phyloP scores from a whole-genome alignment of 2,329 filamentous ascomycete genomes.

The Orbilia blumenaviensis region DNA sequence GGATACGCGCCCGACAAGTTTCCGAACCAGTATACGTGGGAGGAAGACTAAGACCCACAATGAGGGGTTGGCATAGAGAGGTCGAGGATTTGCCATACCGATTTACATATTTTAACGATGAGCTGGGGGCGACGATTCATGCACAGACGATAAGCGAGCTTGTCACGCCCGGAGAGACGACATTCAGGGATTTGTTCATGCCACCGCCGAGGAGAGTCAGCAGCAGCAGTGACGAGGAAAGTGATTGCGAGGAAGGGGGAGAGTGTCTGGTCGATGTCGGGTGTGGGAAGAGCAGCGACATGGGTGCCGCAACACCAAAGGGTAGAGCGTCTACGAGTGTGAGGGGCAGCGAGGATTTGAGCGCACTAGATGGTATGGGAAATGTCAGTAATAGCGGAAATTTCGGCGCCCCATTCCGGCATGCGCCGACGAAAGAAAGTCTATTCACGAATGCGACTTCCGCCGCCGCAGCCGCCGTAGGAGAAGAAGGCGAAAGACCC shows the following conservation, averaged over 20 bases:
- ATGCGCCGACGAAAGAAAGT: slow-evolving; percentile 19
- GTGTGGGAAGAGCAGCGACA: slow-evolving; percentile 16
- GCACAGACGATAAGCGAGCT: slow-evolving; percentile 91
- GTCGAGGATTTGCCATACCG: slow-evolving; percentile 91
- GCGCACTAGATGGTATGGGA: neutral
- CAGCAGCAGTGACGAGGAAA: slow-evolving; percentile 28
- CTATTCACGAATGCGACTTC: neutral
- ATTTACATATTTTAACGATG: slow-evolving; percentile 99
- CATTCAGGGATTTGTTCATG: slow-evolving; percentile 87
- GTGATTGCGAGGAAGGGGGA: neutral
- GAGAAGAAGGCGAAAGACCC: slow-evolving; percentile 56
- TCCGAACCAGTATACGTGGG: slow-evolving; percentile 93
- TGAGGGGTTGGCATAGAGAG: slow-evolving; percentile 77
- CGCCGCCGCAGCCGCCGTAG: neutral
- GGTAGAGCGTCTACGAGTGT: neutral
- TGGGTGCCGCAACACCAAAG: slow-evolving; percentile 55
- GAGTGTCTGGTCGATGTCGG: slow-evolving; percentile 28
- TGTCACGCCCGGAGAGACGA: slow-evolving; percentile 77
- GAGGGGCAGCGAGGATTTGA: slow-evolving; percentile 29
- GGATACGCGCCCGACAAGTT: slow-evolving; percentile 85
- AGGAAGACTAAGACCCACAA: slow-evolving; percentile 80
- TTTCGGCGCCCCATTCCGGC: slow-evolving; percentile 1
- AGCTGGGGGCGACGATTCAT: slow-evolving; percentile 93
- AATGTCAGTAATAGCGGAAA: neutral
- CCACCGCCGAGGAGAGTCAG: slow-evolving; percentile 71